These are phyloP conservation scores for Aethionema arabicum DNA, from an alignment of 345 rosid genomes.

Conservation along the genomic window DNA sequence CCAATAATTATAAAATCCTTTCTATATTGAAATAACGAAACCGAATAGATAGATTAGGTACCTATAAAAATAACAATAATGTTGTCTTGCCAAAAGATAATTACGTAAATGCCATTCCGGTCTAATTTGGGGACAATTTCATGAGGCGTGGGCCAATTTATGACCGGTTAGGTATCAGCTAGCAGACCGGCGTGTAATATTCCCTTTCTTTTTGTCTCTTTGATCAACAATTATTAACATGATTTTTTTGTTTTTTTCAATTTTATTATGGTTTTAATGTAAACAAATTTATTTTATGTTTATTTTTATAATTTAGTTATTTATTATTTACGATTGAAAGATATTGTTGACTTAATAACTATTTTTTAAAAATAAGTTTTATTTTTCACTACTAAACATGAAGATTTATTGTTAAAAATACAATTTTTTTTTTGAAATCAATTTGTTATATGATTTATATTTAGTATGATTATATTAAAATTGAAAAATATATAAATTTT, in stretches of 20 bases:
- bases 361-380: too few relatives aligned
- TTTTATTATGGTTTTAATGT: conserved; percentile 3
- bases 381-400: too few relatives aligned
- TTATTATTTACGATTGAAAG: not conserved
- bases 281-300: not conserved
- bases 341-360: too few relatives aligned
- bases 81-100: conserved; percentile 17
- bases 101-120: conserved; percentile 8
- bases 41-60: not conserved
- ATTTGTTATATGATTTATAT: not conserved
- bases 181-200: conserved; percentile 31
- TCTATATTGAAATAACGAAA: too few relatives aligned
- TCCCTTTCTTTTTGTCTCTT: conserved; percentile 23
- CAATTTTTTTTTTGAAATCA: not conserved
- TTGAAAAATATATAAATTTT: too few relatives aligned
- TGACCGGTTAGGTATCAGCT: conserved; percentile 1
- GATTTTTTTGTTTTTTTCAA: too few relatives aligned
- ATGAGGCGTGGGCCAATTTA: conserved; percentile 27
- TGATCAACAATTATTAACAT: conserved; percentile 29
- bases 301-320: not conserved
- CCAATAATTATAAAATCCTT: too few relatives aligned
- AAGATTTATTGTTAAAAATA: not conserved
- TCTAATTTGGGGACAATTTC: conserved; percentile 24
- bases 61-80: conserved; percentile 15
- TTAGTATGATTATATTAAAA: too few relatives aligned